Conservation (phyloP, 805 yeast species). For the Pichia insulana region DNA sequence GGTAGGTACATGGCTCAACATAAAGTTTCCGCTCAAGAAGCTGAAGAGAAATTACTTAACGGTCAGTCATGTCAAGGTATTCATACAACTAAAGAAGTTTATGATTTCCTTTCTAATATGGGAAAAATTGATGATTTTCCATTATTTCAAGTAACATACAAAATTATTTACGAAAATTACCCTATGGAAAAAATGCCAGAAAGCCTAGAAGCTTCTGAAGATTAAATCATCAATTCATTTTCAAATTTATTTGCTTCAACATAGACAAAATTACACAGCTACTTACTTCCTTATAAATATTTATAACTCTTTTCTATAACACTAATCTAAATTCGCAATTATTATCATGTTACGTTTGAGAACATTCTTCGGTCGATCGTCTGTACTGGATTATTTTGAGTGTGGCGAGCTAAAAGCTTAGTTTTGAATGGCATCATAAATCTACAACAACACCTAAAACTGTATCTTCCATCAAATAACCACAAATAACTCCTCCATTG, state of each 20-base stretch:
- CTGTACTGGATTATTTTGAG: too few species aligned
- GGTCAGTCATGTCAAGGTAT: slow-evolving; percentile 98
- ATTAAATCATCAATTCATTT: not conserved
- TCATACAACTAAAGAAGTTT: slow-evolving; percentile 83
- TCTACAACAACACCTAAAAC: too few species aligned
- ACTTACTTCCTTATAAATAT: not conserved
- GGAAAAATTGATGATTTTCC: slow-evolving; percentile 66
- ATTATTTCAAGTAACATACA: slow-evolving; percentile 68
- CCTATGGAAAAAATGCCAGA: slow-evolving; percentile 69
- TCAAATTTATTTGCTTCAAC: not conserved
- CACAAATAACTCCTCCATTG: not conserved
- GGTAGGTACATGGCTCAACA: slow-evolving; percentile 79
- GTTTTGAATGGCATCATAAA: too few species aligned
- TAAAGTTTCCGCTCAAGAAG: slow-evolving; percentile 66
- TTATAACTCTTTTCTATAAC: slow-evolving; percentile 7
- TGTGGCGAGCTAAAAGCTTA: too few species aligned
- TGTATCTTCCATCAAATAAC: too few species aligned
- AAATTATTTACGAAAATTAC: slow-evolving; percentile 67
- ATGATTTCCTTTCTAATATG: slow-evolving; percentile 60
- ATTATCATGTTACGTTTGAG: too few species aligned
- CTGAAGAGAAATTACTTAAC: slow-evolving; percentile 79
- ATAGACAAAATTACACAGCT: not conserved
- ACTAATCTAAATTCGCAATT: not conserved
- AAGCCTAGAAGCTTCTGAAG: slow-evolving; percentile 41
- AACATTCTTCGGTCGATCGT: too few species aligned